Evolutionary conservation across 768 basidiomycete genomes (phyloP).

Genomic region (Strobilomyces confusus): DNA sequence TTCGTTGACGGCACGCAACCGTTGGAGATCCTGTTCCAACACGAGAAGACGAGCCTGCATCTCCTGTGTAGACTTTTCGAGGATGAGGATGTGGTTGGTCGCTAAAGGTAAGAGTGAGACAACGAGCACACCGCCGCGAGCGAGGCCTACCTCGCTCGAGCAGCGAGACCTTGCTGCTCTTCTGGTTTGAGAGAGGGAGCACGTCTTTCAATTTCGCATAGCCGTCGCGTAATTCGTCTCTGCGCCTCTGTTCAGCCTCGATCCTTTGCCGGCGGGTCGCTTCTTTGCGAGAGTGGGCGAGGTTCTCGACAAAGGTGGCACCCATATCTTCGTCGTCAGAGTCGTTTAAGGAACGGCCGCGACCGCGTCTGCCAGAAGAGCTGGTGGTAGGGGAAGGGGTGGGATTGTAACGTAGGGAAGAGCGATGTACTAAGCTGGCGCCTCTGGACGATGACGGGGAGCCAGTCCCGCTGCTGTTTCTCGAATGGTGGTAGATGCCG

Average conservation of each 20-base stretch:
- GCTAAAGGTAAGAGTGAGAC: conserved; percentile 40
- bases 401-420: conserved; percentile 68
- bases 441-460: conserved; percentile 77
- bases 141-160: conserved; percentile 72
- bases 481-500: conserved; percentile 71
- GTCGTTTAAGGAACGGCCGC: conserved; percentile 65
- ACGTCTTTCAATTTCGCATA: conserved; percentile 87
- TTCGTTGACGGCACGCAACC: conserved; percentile 75
- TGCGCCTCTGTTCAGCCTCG: conserved; percentile 84
- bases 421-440: conserved; percentile 72
- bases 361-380: conserved; percentile 63
- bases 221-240: conserved; percentile 87
- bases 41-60: conserved; percentile 63
- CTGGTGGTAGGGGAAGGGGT: conserved; percentile 75
- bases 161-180: conserved; percentile 86
- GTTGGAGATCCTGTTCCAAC: conserved; percentile 64
- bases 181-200: conserved; percentile 83
- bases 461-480: conserved; percentile 68
- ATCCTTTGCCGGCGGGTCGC: conserved; percentile 81
- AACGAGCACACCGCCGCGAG: not conserved
- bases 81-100: conserved; percentile 70
- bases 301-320: conserved; percentile 59
- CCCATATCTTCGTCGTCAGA: conserved; percentile 78
- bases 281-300: conserved; percentile 78
- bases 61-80: conserved; percentile 71